Evolutionary conservation across 495 filamentous ascomycete species (phyloP), one percentile per base, ranked within the genome.

Genomic region (Penicillium longicatenatum): DNA sequence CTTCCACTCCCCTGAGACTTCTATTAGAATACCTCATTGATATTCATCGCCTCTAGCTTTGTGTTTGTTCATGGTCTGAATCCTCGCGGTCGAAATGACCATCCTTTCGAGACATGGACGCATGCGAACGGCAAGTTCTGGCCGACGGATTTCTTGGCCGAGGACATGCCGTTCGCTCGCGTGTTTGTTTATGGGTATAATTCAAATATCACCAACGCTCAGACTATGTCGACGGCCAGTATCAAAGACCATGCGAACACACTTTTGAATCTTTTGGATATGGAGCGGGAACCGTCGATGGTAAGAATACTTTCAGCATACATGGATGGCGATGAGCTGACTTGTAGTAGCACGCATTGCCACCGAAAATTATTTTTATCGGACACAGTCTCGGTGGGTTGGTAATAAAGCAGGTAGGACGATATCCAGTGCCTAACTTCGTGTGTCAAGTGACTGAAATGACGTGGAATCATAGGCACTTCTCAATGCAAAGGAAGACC

Each of bases 351-450:
- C 49, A 55, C 6, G 50, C 66, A 1, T 29, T 58, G 37, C 66
- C 65, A 6, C 70, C 73, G 1, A 72, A 66, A 16, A 70, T 79
- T 14, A 75, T 81, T 30, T 79, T 78, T 30, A 65, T 81, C 26
- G 74, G 76, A 30, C 78, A 81, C 52, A 79, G 74, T 54, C 60
- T 81, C 12, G 78, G 78, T 14, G 75, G 78, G 0, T 63, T 81
- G 26, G 63, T 81, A 4, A 72, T 78, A 48, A 74, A 77, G 54
- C 74, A 81, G 66, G 78, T 79, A 61, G 44, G 55, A 50, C 21
- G 21, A 35, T 14, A 35, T 12, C 6, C 24, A 48, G 45, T 11
- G 8, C 24, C 22, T 2, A 45, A 7, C 8, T 10, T 10, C 1
- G 19, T n/a, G 16, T 7, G 7, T 1, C n/a, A 7, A 17, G n/a